Evolutionary conservation across 345 rosid genomes (phyloP).

Genomic region (Populus simonii): DNA sequence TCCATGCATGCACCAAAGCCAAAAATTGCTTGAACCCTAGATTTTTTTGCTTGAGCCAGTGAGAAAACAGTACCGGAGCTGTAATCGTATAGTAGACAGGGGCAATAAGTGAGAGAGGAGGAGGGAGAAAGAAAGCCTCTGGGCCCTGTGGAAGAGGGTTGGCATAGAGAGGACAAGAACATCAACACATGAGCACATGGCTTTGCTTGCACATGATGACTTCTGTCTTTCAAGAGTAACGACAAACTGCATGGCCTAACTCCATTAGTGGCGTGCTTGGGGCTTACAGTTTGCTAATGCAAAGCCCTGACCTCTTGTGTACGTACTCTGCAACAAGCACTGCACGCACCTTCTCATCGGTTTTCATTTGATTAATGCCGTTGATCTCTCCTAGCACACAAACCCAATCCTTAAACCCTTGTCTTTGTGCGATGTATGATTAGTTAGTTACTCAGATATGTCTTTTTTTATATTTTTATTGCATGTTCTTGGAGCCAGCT

Average conservation of each 20-base stretch:
- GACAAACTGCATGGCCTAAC: conserved; percentile 11
- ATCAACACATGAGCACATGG: conserved; percentile 55
- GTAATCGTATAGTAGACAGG: neutral
- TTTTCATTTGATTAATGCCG: neutral
- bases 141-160: conserved; percentile 24
- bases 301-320: neutral
- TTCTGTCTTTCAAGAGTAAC: neutral
- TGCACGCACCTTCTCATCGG: neutral
- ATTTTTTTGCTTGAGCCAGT: neutral
- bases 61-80: neutral
- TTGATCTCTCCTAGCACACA: neutral
- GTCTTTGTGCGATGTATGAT: conserved; percentile 11
- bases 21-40: neutral
- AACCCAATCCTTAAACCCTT: conserved; percentile 17
- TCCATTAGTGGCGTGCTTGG: neutral
- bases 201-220: conserved; percentile 46
- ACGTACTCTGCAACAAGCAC: neutral
- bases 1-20: conserved; percentile 8
- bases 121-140: neutral
- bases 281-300: neutral
- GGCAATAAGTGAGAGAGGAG: neutral
- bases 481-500: neutral
- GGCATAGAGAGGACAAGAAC: conserved; percentile 27
- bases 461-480: neutral
- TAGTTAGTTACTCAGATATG: conserved; percentile 9